These are phyloP conservation scores for Cyberlindnera xishuangbannaensis DNA, from an alignment of 805 yeast genomes.

Conservation along the genomic window DNA sequence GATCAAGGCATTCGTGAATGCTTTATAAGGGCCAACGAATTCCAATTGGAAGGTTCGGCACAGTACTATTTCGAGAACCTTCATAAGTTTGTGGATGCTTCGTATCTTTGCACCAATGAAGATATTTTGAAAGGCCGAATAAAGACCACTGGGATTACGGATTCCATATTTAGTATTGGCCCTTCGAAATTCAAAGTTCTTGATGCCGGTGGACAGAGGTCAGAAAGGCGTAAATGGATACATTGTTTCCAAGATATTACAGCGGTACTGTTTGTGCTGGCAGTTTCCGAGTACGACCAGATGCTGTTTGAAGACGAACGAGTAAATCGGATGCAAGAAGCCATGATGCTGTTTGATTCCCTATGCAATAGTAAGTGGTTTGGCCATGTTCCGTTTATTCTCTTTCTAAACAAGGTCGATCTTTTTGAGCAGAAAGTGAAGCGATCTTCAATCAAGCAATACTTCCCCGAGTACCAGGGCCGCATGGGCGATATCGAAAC, in stretches of 20 bases:
- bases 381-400: constrained; percentile 74
- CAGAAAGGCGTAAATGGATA: constrained; percentile 90
- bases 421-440: constrained; percentile 65
- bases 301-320: constrained; percentile 82
- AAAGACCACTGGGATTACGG: constrained; percentile 93
- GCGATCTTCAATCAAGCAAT: constrained; percentile 57
- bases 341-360: constrained; percentile 77
- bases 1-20: constrained; percentile 64
- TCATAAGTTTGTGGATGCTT: constrained; percentile 53
- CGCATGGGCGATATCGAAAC: constrained; percentile 56
- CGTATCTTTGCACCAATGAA: constrained; percentile 66
- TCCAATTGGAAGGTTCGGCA: constrained; percentile 82
- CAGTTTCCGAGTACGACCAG: constrained; percentile 91
- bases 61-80: constrained; percentile 74
- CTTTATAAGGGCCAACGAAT: constrained; percentile 59
- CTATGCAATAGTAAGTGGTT: constrained; percentile 86
- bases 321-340: constrained; percentile 88
- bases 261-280: constrained; percentile 81
- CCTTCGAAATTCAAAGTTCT: constrained; percentile 65
- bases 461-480: constrained; percentile 77
- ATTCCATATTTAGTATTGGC: constrained; percentile 68
- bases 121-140: constrained; percentile 89
- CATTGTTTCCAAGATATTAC: constrained; percentile 91
- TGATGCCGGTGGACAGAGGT: constrained; percentile 96
- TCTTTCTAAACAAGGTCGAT: constrained; percentile 87